Conservation (phyloP, 2,329 filamentous ascomycete genomes). For the Berkeleyomyces basicola region DNA sequence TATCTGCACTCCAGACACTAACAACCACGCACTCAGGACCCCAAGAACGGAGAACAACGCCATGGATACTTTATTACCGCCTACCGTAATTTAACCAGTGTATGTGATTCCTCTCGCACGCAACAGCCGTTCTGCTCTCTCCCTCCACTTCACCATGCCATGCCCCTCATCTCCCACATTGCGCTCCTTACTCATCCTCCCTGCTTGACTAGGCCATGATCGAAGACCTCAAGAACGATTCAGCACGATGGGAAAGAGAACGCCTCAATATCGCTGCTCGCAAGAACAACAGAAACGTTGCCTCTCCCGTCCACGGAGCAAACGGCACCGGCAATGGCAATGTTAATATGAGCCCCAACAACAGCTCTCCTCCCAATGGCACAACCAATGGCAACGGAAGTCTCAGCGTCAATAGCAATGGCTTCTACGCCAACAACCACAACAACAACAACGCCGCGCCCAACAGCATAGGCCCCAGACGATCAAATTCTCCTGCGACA, state of each 20-base stretch:
- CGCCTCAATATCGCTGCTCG: conserved; percentile 18
- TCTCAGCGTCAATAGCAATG: neutral
- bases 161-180: neutral
- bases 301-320: conserved; percentile 2
- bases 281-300: conserved; percentile 3
- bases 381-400: neutral
- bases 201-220: conserved; percentile 37
- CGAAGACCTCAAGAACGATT: conserved; percentile 44
- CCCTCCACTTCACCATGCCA: neutral
- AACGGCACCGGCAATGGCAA: neutral
- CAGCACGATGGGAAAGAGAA: conserved; percentile 44
- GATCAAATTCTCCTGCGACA: conserved; percentile 6
- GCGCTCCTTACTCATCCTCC: neutral
- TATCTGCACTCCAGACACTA: neutral
- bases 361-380: neutral
- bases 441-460: neutral
- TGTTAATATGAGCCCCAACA: neutral
- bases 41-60: conserved; percentile 40
- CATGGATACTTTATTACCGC: conserved; percentile 64
- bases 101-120: conserved; percentile 27
- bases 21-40: conserved; percentile 26
- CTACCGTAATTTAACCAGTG: conserved; percentile 62
- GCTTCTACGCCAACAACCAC: neutral
- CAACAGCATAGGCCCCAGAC: neutral
- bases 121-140: neutral